Evolutionary conservation across 2,329 filamentous ascomycete species (phyloP).

Genomic region (Colletotrichum sp.): DNA sequence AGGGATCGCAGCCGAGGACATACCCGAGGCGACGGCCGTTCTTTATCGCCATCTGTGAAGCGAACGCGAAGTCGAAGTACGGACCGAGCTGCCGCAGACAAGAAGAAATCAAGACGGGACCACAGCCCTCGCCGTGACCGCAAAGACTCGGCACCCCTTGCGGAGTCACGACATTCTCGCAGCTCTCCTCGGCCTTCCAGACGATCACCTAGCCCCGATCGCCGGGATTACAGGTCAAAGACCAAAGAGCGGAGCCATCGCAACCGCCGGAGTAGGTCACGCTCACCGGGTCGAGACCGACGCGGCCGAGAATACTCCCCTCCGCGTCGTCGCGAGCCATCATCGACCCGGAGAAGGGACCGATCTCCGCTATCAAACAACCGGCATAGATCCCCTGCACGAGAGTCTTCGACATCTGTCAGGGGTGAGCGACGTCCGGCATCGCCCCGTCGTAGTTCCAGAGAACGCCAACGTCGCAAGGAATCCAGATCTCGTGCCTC

Average conservation of each 20-base stretch:
- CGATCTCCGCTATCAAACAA: conserved; percentile 12
- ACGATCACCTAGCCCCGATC: conserved; percentile 4
- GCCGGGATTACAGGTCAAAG: conserved; percentile 1
- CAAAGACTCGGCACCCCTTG: background rate
- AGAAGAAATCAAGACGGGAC: conserved; percentile 14
- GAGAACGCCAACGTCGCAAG: conserved; percentile 4
- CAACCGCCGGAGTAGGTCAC: conserved; percentile 19
- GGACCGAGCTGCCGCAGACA: background rate
- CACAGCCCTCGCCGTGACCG: conserved; percentile 14
- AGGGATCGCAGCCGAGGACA: conserved; percentile 16
- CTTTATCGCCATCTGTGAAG: conserved; percentile 12
- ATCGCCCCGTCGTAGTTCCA: conserved; percentile 12
- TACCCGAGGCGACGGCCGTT: conserved; percentile 7
- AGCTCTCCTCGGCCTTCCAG: conserved; percentile 7
- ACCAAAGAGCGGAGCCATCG: conserved; percentile 7
- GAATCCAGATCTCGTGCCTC: conserved; percentile 6
- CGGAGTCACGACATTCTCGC: background rate
- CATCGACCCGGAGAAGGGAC: background rate
- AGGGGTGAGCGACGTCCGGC: background rate
- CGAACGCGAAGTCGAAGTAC: conserved; percentile 18
- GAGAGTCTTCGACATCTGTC: conserved; percentile 1
- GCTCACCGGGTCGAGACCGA: conserved; percentile 11
- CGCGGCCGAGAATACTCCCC: conserved; percentile 7
- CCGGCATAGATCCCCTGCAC: background rate
- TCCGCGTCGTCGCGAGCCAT: conserved; percentile 7